phyloP scores from a whole-genome alignment of 495 filamentous ascomycete species.

The Parathielavia appendiculata region DNA sequence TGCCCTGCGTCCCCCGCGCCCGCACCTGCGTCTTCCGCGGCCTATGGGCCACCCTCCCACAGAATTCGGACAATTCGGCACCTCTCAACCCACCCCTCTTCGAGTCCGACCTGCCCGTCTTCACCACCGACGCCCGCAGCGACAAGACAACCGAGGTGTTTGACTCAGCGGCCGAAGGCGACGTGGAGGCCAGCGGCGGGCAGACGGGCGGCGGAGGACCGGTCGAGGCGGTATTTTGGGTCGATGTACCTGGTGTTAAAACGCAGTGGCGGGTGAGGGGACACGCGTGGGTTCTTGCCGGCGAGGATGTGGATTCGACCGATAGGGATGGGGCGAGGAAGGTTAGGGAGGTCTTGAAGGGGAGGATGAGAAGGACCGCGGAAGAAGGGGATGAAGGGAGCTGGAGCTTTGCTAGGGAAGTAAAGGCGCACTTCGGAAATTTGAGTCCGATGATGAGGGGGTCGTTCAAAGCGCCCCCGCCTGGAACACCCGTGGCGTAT shows the following conservation, averaged over 20 bases:
- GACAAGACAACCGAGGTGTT: conserved; percentile 70
- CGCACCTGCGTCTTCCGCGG: conserved; percentile 68
- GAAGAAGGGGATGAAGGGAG: conserved; percentile 45
- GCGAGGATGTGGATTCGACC: conserved; percentile 50
- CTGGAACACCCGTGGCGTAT: conserved; percentile 54
- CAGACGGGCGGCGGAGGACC: conserved; percentile 55
- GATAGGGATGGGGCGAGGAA: conserved; percentile 40
- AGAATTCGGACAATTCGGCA: conserved; percentile 59
- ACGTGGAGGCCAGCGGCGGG: conserved; percentile 11
- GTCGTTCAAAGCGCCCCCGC: conserved; percentile 71
- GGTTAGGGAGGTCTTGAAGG: conserved; percentile 43
- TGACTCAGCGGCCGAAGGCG: conserved; percentile 26
- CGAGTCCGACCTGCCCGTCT: conserved; percentile 68
- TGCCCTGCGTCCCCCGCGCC: conserved; percentile 36
- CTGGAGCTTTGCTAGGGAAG: conserved; percentile 58
- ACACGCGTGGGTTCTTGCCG: conserved; percentile 58
- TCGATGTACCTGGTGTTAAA: conserved; percentile 46
- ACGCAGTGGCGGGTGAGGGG: conserved; percentile 86
- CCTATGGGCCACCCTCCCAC: conserved; percentile 66
- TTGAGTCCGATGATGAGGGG: conserved; percentile 70
- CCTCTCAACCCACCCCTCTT: conserved; percentile 59
- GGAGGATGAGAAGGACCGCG: conserved; percentile 38
- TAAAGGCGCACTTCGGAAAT: conserved; percentile 85
- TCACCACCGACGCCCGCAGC: conserved; percentile 88
- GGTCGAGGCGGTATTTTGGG: conserved; percentile 83